Evolutionary conservation across 352 stramenopile genomes (phyloP), one percentile per base, ranked within the genome.

Genomic region (Achlya hypogyna): DNA sequence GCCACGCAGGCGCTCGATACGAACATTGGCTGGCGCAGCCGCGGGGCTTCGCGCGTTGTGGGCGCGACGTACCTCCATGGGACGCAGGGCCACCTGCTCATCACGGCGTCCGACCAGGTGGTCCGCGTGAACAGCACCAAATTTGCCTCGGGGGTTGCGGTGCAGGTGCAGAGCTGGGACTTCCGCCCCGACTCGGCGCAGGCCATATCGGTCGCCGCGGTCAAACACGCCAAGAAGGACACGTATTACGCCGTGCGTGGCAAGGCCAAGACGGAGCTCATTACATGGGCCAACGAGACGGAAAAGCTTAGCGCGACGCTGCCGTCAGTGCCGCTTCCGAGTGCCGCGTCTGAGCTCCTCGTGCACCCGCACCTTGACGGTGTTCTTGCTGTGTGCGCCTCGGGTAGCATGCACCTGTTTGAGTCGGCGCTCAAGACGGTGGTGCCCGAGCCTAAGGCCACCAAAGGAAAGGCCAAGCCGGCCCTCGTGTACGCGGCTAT

Each of bases 51-150:
- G 60, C 40, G 40, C 60, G 43, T 67, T 16, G 20, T 67, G 18
- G 60, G 60, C 31, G 60, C 60, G 16, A 22, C 43, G 5, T 18
- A 32, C 25, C 27, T 32, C 31, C 9, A 28, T 27, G 60, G 32
- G 10, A 59, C 27, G 0, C 12, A 16, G 29, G 60, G 60, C 1
- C 60, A 59, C 20, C n/a, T 67, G 5, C 43, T 67, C 20, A 16
- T 67, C 18, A 67, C 60, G 27, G 51, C 60, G 6, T 58, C 60
- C n/a, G 60, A 67, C 34, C 60, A 67, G 27, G 60, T 67, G 12
- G 40, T 58, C 5, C 60, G 51, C 38, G 9, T 42, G 42, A 67
- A 67, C 38, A 67, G 42, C 23, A 12, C 60, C 45, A 67, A 59
- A 28, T 47, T 22, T 28, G 28, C 59, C 9, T 42, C 29, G 4